These are phyloP conservation scores for Nitzschia sp. DNA, from an alignment of 108 stramenopile species.

Conservation along the genomic window DNA sequence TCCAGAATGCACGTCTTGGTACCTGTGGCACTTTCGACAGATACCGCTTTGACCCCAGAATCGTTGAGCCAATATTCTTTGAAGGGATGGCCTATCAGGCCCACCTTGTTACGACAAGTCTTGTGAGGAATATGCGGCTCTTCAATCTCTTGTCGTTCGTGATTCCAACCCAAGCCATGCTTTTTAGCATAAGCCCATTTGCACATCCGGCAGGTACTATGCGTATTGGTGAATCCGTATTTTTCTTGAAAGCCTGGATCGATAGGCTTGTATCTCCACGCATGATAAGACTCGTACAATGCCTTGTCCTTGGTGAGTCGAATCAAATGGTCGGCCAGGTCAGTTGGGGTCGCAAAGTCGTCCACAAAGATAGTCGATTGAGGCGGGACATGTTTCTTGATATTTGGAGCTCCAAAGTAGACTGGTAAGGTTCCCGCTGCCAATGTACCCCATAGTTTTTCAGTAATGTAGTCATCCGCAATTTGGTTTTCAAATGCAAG, in stretches of 20 bases:
- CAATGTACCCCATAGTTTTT: slow-evolving; percentile 72
- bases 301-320: slow-evolving; percentile 44
- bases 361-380: slow-evolving; percentile 53
- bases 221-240: slow-evolving; percentile 48
- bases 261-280: slow-evolving; percentile 58
- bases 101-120: slow-evolving; percentile 30
- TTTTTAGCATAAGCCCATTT: slow-evolving; percentile 58
- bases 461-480: slow-evolving; percentile 66
- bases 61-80: slow-evolving; percentile 49
- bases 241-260: slow-evolving; percentile 43
- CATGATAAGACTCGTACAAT: slow-evolving; percentile 73
- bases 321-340: slow-evolving; percentile 51
- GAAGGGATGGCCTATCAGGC: slow-evolving; percentile 38
- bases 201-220: slow-evolving; percentile 63
- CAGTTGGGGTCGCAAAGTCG: slow-evolving; percentile 45
- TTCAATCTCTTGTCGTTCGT: slow-evolving; percentile 38
- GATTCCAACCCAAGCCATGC: slow-evolving; percentile 70
- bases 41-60: background rate
- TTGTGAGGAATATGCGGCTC: slow-evolving; percentile 30
- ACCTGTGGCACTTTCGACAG: background rate
- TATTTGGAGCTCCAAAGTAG: slow-evolving; percentile 70
- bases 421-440: slow-evolving; percentile 63
- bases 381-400: slow-evolving; percentile 60
- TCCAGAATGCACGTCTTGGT: slow-evolving; percentile 13
- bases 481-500: slow-evolving; percentile 48